A percentile compares a stretch with the other conserved stretches of the same genome.
These are phyloP conservation scores for Candida lessepsii DNA, from an alignment of 805 yeast species.

Conservation along the genomic window DNA sequence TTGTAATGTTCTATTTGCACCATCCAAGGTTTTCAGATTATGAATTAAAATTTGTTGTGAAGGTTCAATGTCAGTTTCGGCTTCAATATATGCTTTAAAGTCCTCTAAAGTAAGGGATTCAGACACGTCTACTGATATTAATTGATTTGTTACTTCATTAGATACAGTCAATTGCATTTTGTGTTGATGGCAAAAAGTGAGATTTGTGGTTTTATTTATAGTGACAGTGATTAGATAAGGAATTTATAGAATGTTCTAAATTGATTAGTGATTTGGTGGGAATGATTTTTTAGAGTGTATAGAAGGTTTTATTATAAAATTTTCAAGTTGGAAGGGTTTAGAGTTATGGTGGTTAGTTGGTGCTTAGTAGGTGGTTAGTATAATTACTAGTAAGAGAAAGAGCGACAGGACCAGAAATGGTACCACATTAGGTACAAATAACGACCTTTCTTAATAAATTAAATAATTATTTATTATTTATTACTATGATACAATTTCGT, in stretches of 20 bases:
- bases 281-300: too few species aligned
- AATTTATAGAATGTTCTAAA: too few species aligned
- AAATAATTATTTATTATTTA: neutral
- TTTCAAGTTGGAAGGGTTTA: too few species aligned
- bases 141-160: conserved; percentile 23
- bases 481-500: neutral
- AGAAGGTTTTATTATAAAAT: too few species aligned
- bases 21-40: conserved; percentile 43
- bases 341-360: too few species aligned
- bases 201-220: neutral
- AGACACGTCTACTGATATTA: conserved; percentile 58
- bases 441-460: neutral
- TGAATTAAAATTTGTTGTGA: conserved; percentile 47
- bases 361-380: too few species aligned
- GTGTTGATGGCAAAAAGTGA: conserved; percentile 1
- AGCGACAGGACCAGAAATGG: neutral
- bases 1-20: conserved; percentile 35
- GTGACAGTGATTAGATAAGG: neutral
- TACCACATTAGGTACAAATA: neutral
- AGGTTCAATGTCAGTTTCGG: conserved; percentile 58
- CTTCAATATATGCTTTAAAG: conserved; percentile 68
- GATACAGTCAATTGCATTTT: conserved; percentile 28
- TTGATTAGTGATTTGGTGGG: too few species aligned
- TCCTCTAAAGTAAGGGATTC: conserved; percentile 63
- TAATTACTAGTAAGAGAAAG: neutral